These are phyloP conservation scores for Metrosideros polymorpha DNA, from an alignment of 441 rosid genomes.

Conservation along the genomic window DNA sequence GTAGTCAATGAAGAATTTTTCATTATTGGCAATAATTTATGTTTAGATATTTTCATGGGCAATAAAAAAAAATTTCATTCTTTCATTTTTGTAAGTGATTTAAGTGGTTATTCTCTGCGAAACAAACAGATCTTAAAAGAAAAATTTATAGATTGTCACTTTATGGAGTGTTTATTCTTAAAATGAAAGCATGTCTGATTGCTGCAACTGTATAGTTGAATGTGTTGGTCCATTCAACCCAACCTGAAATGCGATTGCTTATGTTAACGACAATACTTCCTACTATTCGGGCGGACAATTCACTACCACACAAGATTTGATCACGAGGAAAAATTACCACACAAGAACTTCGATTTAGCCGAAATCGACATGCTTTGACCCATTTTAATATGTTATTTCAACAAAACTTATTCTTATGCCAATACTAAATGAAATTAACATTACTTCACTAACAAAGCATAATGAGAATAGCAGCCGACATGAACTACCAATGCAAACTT, in stretches of 20 bases:
- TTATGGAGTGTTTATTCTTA: background rate
- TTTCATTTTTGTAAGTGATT: rapidly evolving
- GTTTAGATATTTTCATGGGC: rapidly evolving
- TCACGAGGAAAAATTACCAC: background rate
- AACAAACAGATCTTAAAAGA: background rate
- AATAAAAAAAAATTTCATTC: background rate
- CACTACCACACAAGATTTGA: background rate
- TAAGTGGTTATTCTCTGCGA: rapidly evolving
- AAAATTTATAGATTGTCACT: background rate
- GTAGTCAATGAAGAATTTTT: background rate
- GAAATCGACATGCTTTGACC: background rate
- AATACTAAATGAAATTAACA: background rate
- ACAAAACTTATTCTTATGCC: background rate
- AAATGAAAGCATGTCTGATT: background rate
- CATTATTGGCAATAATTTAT: background rate
- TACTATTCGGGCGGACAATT: background rate
- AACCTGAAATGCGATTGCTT: background rate
- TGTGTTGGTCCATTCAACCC: background rate
- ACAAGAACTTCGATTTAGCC: background rate
- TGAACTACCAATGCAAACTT: background rate
- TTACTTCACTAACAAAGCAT: background rate
- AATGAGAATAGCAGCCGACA: background rate
- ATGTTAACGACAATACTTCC: background rate
- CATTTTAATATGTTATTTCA: background rate
- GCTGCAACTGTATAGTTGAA: background rate